Percentiles rank a stretch among this genome's conserved stretches.
Evolutionary conservation across 129 eudicot species (phyloP).

Genomic region (Cynara cardunculus): DNA sequence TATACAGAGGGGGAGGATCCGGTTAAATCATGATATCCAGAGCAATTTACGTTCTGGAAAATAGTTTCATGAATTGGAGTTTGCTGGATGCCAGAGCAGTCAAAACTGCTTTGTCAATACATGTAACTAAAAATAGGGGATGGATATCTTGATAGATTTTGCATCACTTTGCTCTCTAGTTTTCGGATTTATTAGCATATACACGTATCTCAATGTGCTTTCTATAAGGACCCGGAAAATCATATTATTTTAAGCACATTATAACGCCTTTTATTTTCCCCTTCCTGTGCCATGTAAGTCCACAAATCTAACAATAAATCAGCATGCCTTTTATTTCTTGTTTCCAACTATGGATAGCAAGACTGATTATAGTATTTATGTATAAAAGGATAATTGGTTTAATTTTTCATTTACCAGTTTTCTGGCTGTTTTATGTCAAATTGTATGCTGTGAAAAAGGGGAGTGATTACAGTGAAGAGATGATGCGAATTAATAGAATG

Average conservation of each 20-base stretch:
- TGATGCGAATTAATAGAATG: not conserved
- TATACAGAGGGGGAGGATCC: not conserved
- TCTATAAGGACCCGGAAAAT: not conserved
- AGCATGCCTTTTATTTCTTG: not conserved
- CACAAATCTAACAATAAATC: not conserved
- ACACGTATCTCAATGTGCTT: not conserved
- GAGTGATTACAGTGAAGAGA: not conserved
- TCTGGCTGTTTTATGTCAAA: not conserved
- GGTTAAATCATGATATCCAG: not conserved
- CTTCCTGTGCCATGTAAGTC: not conserved
- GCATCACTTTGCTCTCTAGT: not conserved
- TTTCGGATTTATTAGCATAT: not conserved
- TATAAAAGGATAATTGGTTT: not conserved
- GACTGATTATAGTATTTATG: not conserved
- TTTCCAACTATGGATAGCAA: not conserved
- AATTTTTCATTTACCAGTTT: not conserved
- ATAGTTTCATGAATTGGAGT: not conserved
- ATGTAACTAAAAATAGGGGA: not conserved
- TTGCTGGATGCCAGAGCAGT: not conserved
- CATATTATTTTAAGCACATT: not conserved
- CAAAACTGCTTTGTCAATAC: not conserved
- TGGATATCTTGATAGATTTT: not conserved
- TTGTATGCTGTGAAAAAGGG: not conserved
- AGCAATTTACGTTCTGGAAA: not conserved
- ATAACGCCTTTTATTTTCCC: not conserved